Evolutionary conservation across 306 rosid species (phyloP).

Genomic region (Fagus crenata): DNA sequence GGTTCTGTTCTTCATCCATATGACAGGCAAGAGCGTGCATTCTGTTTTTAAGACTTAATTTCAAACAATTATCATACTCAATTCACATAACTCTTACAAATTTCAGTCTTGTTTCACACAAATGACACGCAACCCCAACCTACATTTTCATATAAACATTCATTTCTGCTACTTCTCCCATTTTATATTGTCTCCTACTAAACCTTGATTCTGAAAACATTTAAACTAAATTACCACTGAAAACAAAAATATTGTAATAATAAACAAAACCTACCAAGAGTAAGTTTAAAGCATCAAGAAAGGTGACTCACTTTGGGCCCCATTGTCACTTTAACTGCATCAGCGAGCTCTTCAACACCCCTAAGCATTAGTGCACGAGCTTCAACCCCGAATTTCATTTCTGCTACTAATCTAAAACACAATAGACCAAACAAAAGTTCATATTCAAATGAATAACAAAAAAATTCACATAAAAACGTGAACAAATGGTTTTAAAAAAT

Average conservation of each 20-base stretch:
- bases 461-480: constrained; percentile 11
- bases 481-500: not conserved
- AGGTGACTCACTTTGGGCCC: constrained; percentile 42
- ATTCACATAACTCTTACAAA: not conserved
- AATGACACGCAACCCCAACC: not conserved
- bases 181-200: not conserved
- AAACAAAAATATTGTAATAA: not conserved
- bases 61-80: not conserved
- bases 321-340: constrained; percentile 56
- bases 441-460: not conserved
- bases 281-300: not conserved
- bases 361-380: constrained; percentile 53
- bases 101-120: not conserved
- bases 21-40: not conserved
- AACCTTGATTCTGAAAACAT: not conserved
- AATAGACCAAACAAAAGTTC: not conserved
- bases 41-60: not conserved
- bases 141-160: not conserved
- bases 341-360: constrained; percentile 60
- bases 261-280: not conserved
- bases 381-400: constrained; percentile 50
- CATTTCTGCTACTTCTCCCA: not conserved
- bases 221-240: too few species aligned
- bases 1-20: not conserved
- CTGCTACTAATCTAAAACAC: constrained; percentile 34